A percentile compares a stretch with the other conserved stretches of the same genome.
These are phyloP conservation scores for Apocynum venetum DNA, from an alignment of 257 asterid genomes.

Conservation along the genomic window DNA sequence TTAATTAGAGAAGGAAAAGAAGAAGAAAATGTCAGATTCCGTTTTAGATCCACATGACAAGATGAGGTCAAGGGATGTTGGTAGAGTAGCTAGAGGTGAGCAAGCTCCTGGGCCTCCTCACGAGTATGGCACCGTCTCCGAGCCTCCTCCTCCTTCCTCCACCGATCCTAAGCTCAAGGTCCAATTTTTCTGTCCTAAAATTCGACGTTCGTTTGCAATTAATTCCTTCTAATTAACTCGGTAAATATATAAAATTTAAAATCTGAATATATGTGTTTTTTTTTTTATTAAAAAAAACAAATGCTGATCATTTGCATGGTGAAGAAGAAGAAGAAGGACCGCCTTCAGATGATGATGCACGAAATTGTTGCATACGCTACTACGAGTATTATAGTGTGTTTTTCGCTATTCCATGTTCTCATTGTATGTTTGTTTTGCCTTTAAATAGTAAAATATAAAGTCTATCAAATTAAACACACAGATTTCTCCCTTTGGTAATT, in stretches of 20 bases:
- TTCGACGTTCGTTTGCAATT: neutral
- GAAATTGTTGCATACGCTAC: conserved; percentile 33
- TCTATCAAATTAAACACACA: too few species aligned
- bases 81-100: conserved; percentile 43
- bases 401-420: neutral
- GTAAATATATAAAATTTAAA: too few species aligned
- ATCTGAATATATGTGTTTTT: neutral
- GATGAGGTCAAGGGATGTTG: conserved; percentile 42
- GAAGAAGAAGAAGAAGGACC: neutral
- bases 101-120: conserved; percentile 46
- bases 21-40: conserved; percentile 1
- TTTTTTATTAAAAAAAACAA: neutral
- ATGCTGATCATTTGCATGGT: neutral
- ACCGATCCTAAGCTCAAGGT: conserved; percentile 30
- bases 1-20: neutral
- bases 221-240: too few species aligned
- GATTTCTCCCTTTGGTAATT: neutral
- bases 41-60: conserved; percentile 39
- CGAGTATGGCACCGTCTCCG: conserved; percentile 32
- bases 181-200: neutral
- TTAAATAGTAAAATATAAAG: too few species aligned
- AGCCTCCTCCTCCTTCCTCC: conserved; percentile 47
- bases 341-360: conserved; percentile 8
- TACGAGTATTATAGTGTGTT: conserved; percentile 34
- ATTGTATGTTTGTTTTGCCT: neutral